Percentiles rank a stretch among this genome's conserved stretches.
Evolutionary conservation across 176 grass and related monocot species (phyloP).

Genomic region (Phoenix dactylifera): DNA sequence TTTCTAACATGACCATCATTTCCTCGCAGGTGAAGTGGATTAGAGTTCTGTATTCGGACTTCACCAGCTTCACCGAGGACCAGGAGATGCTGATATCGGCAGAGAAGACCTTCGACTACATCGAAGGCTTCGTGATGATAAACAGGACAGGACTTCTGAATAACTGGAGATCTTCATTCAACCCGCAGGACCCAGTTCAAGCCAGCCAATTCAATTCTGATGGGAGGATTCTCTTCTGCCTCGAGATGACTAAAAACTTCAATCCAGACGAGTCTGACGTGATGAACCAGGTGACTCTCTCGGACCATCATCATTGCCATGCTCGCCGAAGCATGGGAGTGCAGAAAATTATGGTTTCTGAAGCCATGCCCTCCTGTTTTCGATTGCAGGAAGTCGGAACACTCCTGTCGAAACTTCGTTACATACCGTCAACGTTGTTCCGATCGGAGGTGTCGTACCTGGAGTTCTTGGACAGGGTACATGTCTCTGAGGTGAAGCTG

Average conservation of each 20-base stretch:
- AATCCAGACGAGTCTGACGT: conserved; percentile 28
- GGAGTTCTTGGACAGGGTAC: conserved; percentile 88
- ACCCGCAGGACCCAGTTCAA: conserved; percentile 54
- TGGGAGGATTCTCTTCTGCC: conserved; percentile 62
- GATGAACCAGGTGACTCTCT: conserved; percentile 47
- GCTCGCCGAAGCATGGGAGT: no score
- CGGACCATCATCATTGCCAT: no score
- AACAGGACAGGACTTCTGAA: conserved; percentile 85
- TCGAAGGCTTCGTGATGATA: conserved; percentile 92
- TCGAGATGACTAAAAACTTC: conserved; percentile 95
- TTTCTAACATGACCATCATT: not conserved
- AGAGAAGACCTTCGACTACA: conserved; percentile 70
- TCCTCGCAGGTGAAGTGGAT: conserved; percentile 71
- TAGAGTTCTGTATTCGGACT: conserved; percentile 81
- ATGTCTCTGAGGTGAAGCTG: conserved; percentile 68
- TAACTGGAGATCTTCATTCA: conserved; percentile 90
- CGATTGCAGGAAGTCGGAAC: conserved; percentile 47
- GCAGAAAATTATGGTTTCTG: no score
- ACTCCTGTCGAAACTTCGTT: conserved; percentile 56
- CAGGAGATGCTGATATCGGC: conserved; percentile 76
- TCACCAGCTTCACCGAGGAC: conserved; percentile 70
- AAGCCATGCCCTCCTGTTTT: not conserved
- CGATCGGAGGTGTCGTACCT: conserved; percentile 69
- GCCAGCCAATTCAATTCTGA: conserved; percentile 72
- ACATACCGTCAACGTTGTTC: conserved; percentile 72